Base-by-base conservation (phyloP, 2,329 filamentous ascomycete species). In the Balansia obtecta region DNA sequence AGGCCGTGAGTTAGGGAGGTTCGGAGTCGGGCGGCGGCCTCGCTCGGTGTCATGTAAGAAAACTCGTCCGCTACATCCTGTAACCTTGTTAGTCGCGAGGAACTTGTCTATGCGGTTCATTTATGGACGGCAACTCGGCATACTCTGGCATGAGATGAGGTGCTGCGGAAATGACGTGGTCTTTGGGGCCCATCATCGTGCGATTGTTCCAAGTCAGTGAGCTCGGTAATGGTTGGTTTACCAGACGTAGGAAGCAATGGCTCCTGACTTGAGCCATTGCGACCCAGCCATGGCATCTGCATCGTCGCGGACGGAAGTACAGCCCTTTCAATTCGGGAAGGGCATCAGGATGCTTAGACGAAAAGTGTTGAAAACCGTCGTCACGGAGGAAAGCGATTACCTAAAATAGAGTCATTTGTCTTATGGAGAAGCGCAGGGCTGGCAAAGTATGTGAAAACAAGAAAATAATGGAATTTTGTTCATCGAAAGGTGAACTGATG, bases 1-100 rank as follows among this genome's bases (percentile, higher is more conserved):
- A 98, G 77, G 48, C 93, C 93, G 61, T 87, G 78, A 13, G 76
- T 81, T 27, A 95, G 72, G n/a, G 90, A 96, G 4, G 91, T 94
- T 56, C 83, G 77, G 49, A 97, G 73, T 56, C 80, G 82, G 49
- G 82, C 75, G 43, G 88, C 89, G 11, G 86, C 85, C 67, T 95
- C 86, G 62, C 83, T 75, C 18, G 85, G 77, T n/a, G 82, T 84
- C 63, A 96, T 77, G 61, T 79, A 72, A 30, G 80, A 76, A 61
- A 72, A 84, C 50, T 80, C 73, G 52, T 83, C 78, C 51, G 81
- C 80, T 43, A 77, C 65, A 48, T 65, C 71, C 75, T 80, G 57
- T 20, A 18, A 34, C 38, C 9, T n/a, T 16, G 10, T 49, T 18
- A 49, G 40, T 49, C 15, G 22, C 13, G 22, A 27, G 33, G 6